Evolutionary conservation across 139 green algal genomes (phyloP), one percentile per base, ranked within the genome.

Genomic region (Edaphochlamys debaryana): DNA sequence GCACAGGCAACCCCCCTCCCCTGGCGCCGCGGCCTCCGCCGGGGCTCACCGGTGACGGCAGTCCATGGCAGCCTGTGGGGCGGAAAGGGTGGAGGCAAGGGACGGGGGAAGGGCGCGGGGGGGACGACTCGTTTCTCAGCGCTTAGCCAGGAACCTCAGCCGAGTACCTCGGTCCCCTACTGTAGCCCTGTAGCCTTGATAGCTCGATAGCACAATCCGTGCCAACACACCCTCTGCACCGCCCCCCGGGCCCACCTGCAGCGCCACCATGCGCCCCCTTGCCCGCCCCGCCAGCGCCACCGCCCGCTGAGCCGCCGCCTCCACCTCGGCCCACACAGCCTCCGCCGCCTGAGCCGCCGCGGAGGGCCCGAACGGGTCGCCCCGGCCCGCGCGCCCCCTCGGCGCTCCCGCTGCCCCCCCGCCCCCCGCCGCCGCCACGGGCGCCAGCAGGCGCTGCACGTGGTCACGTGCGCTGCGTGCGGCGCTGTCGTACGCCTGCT

Each of bases 261-360:
- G 30, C 38, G 60, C n/a, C 60, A 71, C 75, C 75, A 72, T n/a
- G 60, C 41, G 60, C 11, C n/a, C 42, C 17, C 75, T 58, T 4
- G 52, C 60, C 40, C 75, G 58, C 0, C 75, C 75, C 30, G 60
- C 71, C 75, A 81, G 42, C 75, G 56, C 56, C 75, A 81, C 75
- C 40, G 75, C 75, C 40, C 75, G 75, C 60, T 81, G 75, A 4
- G 75, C 75, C 60, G 75, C 75, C 38, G 41, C 62, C 75, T 81
- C 60, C 75, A 81, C 75, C n/a, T 81, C 75, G 9, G 6, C 60
- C 75, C 75, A 81, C 32, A 81, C 5, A 6, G 20, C 40, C 60
- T 63, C 75, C 4, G 37, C 48, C 15, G 23, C 71, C 34, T 6
- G 56, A 8, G 42, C 50, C 4, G 30, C 69, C 0, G 17, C 70